Evolutionary conservation across 2,329 filamentous ascomycete genomes (phyloP).

Genomic region (Stemphylium vesicarium): DNA sequence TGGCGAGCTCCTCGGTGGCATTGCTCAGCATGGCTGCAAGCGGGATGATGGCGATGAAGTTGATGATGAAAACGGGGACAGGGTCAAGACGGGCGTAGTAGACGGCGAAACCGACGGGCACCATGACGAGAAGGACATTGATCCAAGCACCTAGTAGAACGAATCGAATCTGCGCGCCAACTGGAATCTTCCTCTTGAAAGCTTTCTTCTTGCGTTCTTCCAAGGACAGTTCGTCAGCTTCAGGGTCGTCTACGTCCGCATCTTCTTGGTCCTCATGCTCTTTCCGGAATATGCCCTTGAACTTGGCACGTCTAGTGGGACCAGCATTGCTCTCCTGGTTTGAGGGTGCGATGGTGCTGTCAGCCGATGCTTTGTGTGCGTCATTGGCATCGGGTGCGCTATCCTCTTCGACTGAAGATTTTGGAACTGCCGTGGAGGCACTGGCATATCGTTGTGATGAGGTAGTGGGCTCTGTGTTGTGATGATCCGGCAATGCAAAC

Average conservation of each 20-base stretch:
- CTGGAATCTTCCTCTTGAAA: constrained; percentile 43
- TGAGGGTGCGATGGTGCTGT: constrained; percentile 30
- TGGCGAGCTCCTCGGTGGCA: constrained; percentile 87
- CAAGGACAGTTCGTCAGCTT: constrained; percentile 33
- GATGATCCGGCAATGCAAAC: constrained; percentile 36
- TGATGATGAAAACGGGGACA: constrained; percentile 74
- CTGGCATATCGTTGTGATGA: constrained; percentile 28
- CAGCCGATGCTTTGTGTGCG: constrained; percentile 27
- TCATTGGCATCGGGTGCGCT: constrained; percentile 13
- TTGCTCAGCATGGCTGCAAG: constrained; percentile 86
- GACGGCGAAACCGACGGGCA: constrained; percentile 77
- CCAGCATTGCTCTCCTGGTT: constrained; percentile 15
- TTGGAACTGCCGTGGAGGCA: constrained; percentile 15
- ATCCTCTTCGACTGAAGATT: constrained; percentile 16
- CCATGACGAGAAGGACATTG: constrained; percentile 79
- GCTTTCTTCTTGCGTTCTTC: constrained; percentile 43
- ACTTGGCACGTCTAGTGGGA: constrained; percentile 33
- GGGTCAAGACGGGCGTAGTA: constrained; percentile 61
- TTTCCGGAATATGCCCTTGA: constrained; percentile 43
- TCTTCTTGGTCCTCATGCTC: constrained; percentile 26
- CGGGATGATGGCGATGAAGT: constrained; percentile 92
- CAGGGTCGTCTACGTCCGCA: constrained; percentile 21
- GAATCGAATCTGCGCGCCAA: constrained; percentile 67
- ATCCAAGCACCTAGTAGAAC: constrained; percentile 85
- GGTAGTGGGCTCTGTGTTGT: constrained; percentile 35